Evolutionary conservation across 129 eudicot species (phyloP), one percentile per base, ranked within the genome.

Genomic region (Dittrichia graveolens): DNA sequence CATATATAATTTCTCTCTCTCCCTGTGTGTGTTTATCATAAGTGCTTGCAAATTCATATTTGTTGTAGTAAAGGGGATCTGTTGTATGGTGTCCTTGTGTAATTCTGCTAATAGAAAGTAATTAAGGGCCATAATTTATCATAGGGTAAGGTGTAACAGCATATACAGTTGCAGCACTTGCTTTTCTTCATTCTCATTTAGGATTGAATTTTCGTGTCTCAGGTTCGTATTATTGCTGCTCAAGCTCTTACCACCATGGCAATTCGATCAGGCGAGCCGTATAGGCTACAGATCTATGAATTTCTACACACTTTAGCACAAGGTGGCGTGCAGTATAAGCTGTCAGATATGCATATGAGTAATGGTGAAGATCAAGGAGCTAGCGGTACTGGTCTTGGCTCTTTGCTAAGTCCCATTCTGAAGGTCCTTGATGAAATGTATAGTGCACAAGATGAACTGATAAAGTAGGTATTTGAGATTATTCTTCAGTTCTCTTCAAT

Each of bases 311-410:
- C 87, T 49, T 81, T 91, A 81, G 90, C 93, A 35, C 88, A 85
- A 69, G 97, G 97, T 2, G 97, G 97, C 24, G 90, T 88, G 71
- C 95, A 91, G 79, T 88, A 87, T 53, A 88, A 91, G 83, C 75
- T 85, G 62, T 88, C 95, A 4, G 97, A 91, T 74, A 76, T 88
- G 89, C 95, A 88, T 79, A 79, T 85, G 38, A 91, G 97, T 68
- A 91, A 91, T 74, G 97, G 97, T 41, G 97, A 91, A 80, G 97
- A 91, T 80, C 97, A 88, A 81, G 97, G 95, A 52, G 92, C 97
- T 48, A 88, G 97, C 60, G 97, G 97, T 24, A 91, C 95, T 42
- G 97, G 97, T 75, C 87, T 91, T 69, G 97, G 97, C 67, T 80
- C 88, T 50, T 83, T 91, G 68, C 79, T 91, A 74, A 91, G 88